A percentile compares a stretch with the other conserved stretches of the same genome.
phyloP scores from a whole-genome alignment of 2,329 filamentous ascomycete genomes.

The Aspergillus neoniger region DNA sequence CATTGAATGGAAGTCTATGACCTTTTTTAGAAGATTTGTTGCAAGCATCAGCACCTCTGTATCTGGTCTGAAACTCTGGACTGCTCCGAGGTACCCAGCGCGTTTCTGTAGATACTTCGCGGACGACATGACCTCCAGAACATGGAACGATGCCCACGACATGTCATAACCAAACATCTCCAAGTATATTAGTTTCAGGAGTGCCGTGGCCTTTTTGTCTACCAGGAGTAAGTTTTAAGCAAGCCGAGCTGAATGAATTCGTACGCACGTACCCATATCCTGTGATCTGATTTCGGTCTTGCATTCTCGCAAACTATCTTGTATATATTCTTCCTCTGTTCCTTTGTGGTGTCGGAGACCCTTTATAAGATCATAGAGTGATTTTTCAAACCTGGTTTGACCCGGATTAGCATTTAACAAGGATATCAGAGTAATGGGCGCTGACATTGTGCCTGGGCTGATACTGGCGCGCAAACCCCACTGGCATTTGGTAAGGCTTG shows the following conservation, averaged over 20 bases:
- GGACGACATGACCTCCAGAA: slow-evolving; percentile 98
- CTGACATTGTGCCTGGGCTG: slow-evolving; percentile 17
- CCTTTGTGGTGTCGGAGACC: slow-evolving; percentile 95
- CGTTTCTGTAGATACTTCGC: slow-evolving; percentile 93
- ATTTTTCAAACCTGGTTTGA: slow-evolving; percentile 88
- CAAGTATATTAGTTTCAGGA: slow-evolving; percentile 94
- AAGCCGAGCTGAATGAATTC: background rate
- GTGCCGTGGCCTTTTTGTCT: slow-evolving; percentile 94
- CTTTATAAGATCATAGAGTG: slow-evolving; percentile 96
- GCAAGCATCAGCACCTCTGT: slow-evolving; percentile 98
- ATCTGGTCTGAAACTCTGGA: slow-evolving; percentile 92
- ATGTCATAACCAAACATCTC: slow-evolving; percentile 99
- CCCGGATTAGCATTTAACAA: background rate
- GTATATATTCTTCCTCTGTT: slow-evolving; percentile 91
- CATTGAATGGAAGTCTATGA: slow-evolving; percentile 28
- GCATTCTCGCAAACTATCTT: slow-evolving; percentile 92
- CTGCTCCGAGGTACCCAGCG: slow-evolving; percentile 90
- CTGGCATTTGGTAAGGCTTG: background rate
- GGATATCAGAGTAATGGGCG: background rate
- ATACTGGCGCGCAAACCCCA: background rate
- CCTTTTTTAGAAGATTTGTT: slow-evolving; percentile 95
- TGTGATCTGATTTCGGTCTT: slow-evolving; percentile 86
- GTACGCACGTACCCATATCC: slow-evolving; percentile 73
- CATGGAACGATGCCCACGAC: slow-evolving; percentile 98
- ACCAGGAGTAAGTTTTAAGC: slow-evolving; percentile 12